phyloP scores from a whole-genome alignment of 2,329 filamentous ascomycete genomes.

The Diaporthe batatas region DNA sequence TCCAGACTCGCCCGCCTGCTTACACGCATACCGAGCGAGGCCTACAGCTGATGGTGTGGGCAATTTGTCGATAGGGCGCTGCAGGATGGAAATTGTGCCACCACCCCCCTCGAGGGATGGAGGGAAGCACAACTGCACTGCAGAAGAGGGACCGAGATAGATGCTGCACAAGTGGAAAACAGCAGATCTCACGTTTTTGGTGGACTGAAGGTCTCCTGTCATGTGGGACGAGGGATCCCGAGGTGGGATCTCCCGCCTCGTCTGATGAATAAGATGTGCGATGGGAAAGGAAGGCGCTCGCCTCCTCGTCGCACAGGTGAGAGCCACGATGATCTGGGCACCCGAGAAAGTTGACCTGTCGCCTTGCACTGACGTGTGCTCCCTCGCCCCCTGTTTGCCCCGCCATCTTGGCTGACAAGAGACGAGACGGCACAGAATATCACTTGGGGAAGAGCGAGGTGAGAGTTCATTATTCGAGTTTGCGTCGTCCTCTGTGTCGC shows the following conservation, averaged over 20 bases:
- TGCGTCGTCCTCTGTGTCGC: conserved; percentile 22
- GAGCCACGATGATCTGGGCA: conserved; percentile 22
- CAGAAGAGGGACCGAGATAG: conserved; percentile 6
- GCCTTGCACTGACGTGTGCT: conserved; percentile 23
- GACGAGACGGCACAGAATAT: neutral
- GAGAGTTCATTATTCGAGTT: conserved; percentile 8
- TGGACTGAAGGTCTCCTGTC: conserved; percentile 11
- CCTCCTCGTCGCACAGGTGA: conserved; percentile 15
- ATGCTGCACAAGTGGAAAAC: conserved; percentile 12
- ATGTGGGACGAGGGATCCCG: conserved; percentile 25
- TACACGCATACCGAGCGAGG: neutral
- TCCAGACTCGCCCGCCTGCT: neutral
- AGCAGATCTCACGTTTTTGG: conserved; percentile 33
- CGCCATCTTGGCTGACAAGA: conserved; percentile 10
- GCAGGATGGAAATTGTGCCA: conserved; percentile 20
- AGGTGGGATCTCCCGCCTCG: conserved; percentile 26
- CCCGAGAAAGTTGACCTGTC: conserved; percentile 32
- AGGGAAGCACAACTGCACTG: neutral
- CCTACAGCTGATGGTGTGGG: neutral
- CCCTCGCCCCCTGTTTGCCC: conserved; percentile 15
- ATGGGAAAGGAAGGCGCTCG: conserved; percentile 22
- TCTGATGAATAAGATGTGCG: conserved; percentile 16
- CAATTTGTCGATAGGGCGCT: conserved; percentile 12
- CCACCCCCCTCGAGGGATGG: neutral
- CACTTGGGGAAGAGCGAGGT: neutral